phyloP scores from a whole-genome alignment of 2,329 filamentous ascomycete species.

The Bipolaris oryzae region DNA sequence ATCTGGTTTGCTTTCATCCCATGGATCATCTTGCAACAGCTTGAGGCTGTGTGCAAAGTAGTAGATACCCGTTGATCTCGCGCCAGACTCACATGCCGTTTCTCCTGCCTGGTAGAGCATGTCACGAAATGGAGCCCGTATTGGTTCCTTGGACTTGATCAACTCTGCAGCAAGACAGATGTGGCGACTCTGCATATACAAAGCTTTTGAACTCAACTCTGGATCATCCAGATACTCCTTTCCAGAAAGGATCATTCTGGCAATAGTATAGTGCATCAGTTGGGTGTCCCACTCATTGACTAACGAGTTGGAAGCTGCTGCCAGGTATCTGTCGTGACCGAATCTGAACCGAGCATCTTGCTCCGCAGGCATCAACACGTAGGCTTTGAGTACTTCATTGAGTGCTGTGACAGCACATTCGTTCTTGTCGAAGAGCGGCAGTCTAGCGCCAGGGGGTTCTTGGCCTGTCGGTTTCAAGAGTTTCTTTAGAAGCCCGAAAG shows the following conservation, averaged over 20 bases:
- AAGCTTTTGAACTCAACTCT: constrained; percentile 53
- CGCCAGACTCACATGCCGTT: constrained; percentile 79
- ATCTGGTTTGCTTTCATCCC: constrained; percentile 72
- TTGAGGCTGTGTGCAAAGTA: constrained; percentile 79
- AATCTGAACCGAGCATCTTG: constrained; percentile 87
- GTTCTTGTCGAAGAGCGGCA: constrained; percentile 60
- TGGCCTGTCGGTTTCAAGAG: constrained; percentile 74
- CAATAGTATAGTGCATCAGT: constrained; percentile 87
- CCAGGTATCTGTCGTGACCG: constrained; percentile 84
- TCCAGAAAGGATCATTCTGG: constrained; percentile 78
- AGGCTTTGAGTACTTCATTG: constrained; percentile 80
- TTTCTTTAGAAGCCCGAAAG: constrained; percentile 78
- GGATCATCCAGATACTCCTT: constrained; percentile 62
- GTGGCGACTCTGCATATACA: constrained; percentile 79
- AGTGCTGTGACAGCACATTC: constrained; percentile 78
- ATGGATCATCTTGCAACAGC: constrained; percentile 80
- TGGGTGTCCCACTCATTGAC: constrained; percentile 62
- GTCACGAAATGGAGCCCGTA: constrained; percentile 71
- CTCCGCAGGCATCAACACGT: constrained; percentile 80
- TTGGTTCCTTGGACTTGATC: constrained; percentile 68
- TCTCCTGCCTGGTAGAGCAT: constrained; percentile 80
- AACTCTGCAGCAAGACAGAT: constrained; percentile 78
- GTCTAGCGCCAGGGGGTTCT: constrained; percentile 48
- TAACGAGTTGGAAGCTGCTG: constrained; percentile 67
- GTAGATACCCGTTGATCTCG: constrained; percentile 78